These are phyloP conservation scores for Termitomyces sp. DNA, from an alignment of 768 basidiomycete species.

Conservation along the genomic window DNA sequence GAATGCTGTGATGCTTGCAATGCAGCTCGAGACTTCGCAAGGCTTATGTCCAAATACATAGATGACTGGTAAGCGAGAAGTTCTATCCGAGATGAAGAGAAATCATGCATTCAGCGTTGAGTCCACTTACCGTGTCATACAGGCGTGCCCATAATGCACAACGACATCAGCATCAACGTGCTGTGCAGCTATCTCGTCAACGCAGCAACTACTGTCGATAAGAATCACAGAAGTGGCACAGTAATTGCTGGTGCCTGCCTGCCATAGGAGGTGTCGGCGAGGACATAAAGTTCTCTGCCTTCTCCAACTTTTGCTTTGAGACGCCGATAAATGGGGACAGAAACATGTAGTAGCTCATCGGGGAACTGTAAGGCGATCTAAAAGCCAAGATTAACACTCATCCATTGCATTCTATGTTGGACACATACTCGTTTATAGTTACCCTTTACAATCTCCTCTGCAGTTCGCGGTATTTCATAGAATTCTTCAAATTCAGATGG, in stretches of 20 bases:
- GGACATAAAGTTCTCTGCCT: conserved; percentile 17
- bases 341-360: conserved; percentile 83
- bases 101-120: background rate
- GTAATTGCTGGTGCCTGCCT: conserved; percentile 42
- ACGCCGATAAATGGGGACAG: conserved; percentile 73
- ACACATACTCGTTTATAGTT: conserved; percentile 64
- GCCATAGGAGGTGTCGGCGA: conserved; percentile 76
- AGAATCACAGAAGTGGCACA: conserved; percentile 6
- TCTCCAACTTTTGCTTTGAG: conserved; percentile 41
- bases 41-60: conserved; percentile 83
- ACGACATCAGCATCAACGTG: conserved; percentile 63
- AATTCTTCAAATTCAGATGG: conserved; percentile 48
- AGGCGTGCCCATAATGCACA: conserved; percentile 53
- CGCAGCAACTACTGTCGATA: conserved; percentile 68
- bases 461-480: conserved; percentile 73
- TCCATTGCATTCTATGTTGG: background rate
- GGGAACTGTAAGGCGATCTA: conserved; percentile 94
- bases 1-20: conserved; percentile 30
- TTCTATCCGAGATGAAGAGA: conserved; percentile 38
- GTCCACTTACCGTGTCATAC: conserved; percentile 76
- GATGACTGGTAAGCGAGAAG: conserved; percentile 81
- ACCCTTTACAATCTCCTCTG: conserved; percentile 49
- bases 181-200: conserved; percentile 92
- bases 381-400: background rate
- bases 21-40: conserved; percentile 52